Percentiles rank a stretch among this genome's conserved stretches.
Conservation (phyloP, 1,139 yeast species). For the Chernovozyma aurita region DNA sequence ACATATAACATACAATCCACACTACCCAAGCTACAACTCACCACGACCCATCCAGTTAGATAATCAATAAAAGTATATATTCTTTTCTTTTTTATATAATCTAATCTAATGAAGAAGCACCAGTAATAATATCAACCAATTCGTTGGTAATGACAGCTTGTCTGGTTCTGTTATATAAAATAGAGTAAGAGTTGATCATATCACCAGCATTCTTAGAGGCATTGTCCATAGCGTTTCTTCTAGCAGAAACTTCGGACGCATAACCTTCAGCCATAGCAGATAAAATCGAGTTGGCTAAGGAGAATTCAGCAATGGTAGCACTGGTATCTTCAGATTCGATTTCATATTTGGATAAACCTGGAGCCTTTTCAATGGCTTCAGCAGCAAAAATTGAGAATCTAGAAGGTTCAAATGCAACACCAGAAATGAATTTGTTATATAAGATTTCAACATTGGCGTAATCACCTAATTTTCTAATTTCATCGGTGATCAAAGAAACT, state of each 20-base stretch:
- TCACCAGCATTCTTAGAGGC: constrained; percentile 99
- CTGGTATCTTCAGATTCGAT: constrained; percentile 69
- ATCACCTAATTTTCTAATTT: constrained; percentile 61
- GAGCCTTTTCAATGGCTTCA: constrained; percentile 75
- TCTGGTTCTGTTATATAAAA: constrained; percentile 98
- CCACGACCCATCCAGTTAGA: too few species aligned
- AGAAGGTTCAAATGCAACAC: constrained; percentile 88
- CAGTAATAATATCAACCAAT: constrained; percentile 98
- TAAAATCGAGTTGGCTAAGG: constrained; percentile 84
- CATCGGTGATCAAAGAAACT: constrained; percentile 85
- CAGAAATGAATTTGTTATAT: constrained; percentile 83
- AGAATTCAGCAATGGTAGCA: constrained; percentile 72
- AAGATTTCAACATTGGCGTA: constrained; percentile 78
- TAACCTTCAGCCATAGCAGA: constrained; percentile 97
- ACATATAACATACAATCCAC: too few species aligned
- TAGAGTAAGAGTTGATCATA: constrained; percentile 93
- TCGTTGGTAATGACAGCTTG: constrained; percentile 99
- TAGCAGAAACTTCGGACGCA: constrained; percentile 96
- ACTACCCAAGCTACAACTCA: too few species aligned
- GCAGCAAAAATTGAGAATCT: constrained; percentile 63
- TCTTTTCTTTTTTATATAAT: constrained; percentile 2
- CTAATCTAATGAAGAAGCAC: constrained; percentile 97
- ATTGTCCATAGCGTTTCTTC: constrained; percentile 99
- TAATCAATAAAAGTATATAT: too few species aligned
- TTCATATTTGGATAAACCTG: constrained; percentile 81